A percentile compares a stretch with the other conserved stretches of the same genome.
phyloP scores from a whole-genome alignment of 768 basidiomycete species.

The Pholiota microspora region DNA sequence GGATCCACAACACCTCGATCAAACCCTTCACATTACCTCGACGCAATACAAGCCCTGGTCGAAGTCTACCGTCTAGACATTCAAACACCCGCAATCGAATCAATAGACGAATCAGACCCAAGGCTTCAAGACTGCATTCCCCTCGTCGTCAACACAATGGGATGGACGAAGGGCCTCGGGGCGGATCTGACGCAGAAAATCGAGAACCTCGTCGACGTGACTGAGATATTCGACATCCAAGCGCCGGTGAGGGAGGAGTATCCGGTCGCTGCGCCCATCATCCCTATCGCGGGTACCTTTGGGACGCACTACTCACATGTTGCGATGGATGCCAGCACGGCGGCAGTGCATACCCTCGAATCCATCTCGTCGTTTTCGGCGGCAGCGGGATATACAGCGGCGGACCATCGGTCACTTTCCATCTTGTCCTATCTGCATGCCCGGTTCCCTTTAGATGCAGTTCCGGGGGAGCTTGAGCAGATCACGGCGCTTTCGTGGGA shows the following conservation, averaged over 20 bases:
- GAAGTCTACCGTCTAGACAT: slow-evolving; percentile 70
- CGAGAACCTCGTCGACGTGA: slow-evolving; percentile 61
- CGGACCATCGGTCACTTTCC: slow-evolving; percentile 70
- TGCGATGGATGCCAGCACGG: slow-evolving; percentile 6
- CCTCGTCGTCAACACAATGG: slow-evolving; percentile 93
- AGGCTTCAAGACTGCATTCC: slow-evolving; percentile 65
- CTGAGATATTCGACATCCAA: slow-evolving; percentile 55
- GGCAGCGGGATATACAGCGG: slow-evolving; percentile 46
- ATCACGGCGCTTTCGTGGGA: slow-evolving; percentile 57
- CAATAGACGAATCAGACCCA: slow-evolving; percentile 26
- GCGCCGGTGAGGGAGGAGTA: slow-evolving; percentile 25
- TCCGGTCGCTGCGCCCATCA: slow-evolving; percentile 6
- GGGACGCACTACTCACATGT: slow-evolving; percentile 13
- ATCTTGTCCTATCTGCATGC: slow-evolving; percentile 81
- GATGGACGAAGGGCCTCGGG: slow-evolving; percentile 94
- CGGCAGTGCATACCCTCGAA: slow-evolving; percentile 43
- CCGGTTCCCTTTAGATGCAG: slow-evolving; percentile 24
- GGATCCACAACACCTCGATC: slow-evolving; percentile 78
- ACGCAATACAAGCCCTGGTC: slow-evolving; percentile 63
- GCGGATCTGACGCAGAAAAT: slow-evolving; percentile 73
- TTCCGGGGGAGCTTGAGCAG: slow-evolving; percentile 25
- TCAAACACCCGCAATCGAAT: slow-evolving; percentile 38
- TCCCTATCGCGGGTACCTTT: not conserved
- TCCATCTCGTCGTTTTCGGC: slow-evolving; percentile 40
- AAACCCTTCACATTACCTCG: slow-evolving; percentile 74